phyloP scores from a whole-genome alignment of 495 filamentous ascomycete genomes.

The Pyronema omphalodes region DNA sequence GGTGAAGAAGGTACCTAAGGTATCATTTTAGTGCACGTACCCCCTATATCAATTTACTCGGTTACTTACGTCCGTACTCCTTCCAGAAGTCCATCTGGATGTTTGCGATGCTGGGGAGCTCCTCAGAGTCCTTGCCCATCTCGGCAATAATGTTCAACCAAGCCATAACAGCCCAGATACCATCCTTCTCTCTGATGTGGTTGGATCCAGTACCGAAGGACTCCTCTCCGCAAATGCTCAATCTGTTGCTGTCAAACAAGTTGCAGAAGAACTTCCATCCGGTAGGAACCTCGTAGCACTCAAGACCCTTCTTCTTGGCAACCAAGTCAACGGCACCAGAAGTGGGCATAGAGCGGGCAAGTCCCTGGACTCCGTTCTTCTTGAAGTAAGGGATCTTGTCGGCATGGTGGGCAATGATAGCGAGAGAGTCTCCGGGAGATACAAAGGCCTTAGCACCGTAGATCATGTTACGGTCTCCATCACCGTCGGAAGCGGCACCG shows the following conservation, averaged over 20 bases:
- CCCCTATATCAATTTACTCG: not conserved
- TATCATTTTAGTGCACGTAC: not conserved
- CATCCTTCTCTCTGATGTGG: conserved; percentile 98
- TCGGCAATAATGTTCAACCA: conserved; percentile 98
- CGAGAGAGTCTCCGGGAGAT: conserved; percentile 87
- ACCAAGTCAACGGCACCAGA: conserved; percentile 89
- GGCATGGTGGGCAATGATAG: conserved; percentile 94
- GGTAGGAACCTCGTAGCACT: conserved; percentile 92
- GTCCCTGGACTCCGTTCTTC: conserved; percentile 84
- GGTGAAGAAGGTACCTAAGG: conserved; percentile 75
- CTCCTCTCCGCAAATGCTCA: conserved; percentile 97
- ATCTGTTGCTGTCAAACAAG: conserved; percentile 88
- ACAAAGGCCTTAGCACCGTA: conserved; percentile 94
- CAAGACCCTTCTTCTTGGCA: conserved; percentile 76
- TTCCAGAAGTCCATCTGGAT: conserved; percentile 97
- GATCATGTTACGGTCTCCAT: conserved; percentile 99
- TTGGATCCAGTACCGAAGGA: conserved; percentile 97
- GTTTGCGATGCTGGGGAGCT: conserved; percentile 66
- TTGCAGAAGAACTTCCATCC: conserved; percentile 99
- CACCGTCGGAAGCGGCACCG: conserved; percentile 87
- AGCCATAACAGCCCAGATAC: conserved; percentile 88
- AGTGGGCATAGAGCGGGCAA: conserved; percentile 94
- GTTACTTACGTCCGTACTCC: conserved; percentile 52
- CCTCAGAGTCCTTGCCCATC: conserved; percentile 57
- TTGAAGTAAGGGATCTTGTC: conserved; percentile 92